A percentile compares a stretch with the other conserved stretches of the same genome.
These are phyloP conservation scores for Phytophthora europaea DNA, from an alignment of 352 stramenopile genomes.

Conservation along the genomic window DNA sequence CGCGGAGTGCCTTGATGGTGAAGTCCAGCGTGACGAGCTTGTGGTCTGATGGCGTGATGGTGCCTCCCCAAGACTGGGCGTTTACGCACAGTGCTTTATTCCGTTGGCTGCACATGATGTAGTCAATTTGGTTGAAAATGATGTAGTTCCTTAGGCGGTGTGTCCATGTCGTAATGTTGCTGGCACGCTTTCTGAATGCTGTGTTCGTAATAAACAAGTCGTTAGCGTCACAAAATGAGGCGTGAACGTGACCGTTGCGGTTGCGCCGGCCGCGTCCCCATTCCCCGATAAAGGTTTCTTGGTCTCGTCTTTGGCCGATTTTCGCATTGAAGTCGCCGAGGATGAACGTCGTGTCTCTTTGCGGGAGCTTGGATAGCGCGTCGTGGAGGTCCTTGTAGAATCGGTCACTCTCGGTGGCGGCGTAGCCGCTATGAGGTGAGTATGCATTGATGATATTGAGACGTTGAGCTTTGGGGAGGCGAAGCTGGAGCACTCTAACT, in stretches of 20 bases:
- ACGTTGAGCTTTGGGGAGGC: background rate
- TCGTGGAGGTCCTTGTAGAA: conserved; percentile 10
- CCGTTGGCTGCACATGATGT: conserved; percentile 6
- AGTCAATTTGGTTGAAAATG: conserved; percentile 26
- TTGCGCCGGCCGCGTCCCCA: background rate
- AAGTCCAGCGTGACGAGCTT: no score
- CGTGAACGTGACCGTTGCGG: conserved; percentile 2
- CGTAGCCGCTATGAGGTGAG: conserved; percentile 5
- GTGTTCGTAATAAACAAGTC: conserved; percentile 23
- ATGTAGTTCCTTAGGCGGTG: conserved; percentile 6
- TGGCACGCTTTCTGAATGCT: conserved; percentile 15
- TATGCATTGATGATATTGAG: conserved; percentile 23
- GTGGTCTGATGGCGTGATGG: no score
- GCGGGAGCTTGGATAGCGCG: background rate
- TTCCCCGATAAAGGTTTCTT: conserved; percentile 8
- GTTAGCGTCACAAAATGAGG: conserved; percentile 21
- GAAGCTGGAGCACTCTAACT: conserved; percentile 11
- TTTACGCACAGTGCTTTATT: background rate
- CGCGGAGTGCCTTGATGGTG: no score
- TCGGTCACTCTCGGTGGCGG: background rate
- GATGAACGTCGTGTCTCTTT: conserved; percentile 12
- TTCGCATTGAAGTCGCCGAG: conserved; percentile 20
- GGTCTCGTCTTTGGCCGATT: conserved; percentile 6
- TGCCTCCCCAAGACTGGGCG: no score
- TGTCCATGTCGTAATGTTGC: conserved; percentile 23